Percentiles rank a stretch among this genome's conserved stretches.
Conservation (phyloP, 257 asterid species). For the Oldenlandia corymbosa region DNA sequence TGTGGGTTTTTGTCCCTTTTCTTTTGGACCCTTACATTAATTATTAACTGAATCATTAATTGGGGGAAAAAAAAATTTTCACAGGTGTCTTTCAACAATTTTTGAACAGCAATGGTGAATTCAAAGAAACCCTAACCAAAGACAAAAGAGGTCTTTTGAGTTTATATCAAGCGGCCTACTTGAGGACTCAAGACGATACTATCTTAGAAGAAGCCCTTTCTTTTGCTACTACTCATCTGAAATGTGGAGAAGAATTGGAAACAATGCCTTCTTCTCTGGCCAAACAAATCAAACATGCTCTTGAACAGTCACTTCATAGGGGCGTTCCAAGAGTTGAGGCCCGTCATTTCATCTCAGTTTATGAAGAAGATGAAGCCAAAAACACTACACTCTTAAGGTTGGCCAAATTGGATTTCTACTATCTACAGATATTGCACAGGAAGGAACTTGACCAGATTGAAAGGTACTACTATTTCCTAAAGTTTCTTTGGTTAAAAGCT, state of each 20-base stretch:
- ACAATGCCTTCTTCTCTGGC: slow-evolving; percentile 12
- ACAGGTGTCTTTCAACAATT: slow-evolving; percentile 1
- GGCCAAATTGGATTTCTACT: not conserved
- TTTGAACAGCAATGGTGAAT: slow-evolving; percentile 15
- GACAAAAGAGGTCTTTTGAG: slow-evolving; percentile 18
- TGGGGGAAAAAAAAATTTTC: too few species aligned
- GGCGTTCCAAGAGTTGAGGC: not conserved
- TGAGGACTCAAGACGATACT: slow-evolving; percentile 28
- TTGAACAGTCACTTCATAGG: slow-evolving; percentile 5
- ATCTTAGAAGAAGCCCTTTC: slow-evolving; percentile 29
- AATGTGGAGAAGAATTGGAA: slow-evolving; percentile 15
- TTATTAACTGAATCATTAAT: too few species aligned
- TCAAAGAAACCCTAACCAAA: not conserved
- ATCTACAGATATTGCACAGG: not conserved
- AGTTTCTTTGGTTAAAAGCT: too few species aligned
- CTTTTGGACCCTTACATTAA: too few species aligned
- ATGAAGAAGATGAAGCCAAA: not conserved
- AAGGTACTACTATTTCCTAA: not conserved
- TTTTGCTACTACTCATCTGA: slow-evolving; percentile 19
- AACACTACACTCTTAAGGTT: not conserved
- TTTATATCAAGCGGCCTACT: slow-evolving; percentile 31
- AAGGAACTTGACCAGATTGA: not conserved
- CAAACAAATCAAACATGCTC: slow-evolving; percentile 15
- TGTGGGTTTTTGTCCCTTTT: too few species aligned
- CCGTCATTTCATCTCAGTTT: not conserved